Percentiles rank a stretch among this genome's conserved stretches.
phyloP scores from a whole-genome alignment of 192 early-diverging fungal species.

The Backusella luteola region DNA sequence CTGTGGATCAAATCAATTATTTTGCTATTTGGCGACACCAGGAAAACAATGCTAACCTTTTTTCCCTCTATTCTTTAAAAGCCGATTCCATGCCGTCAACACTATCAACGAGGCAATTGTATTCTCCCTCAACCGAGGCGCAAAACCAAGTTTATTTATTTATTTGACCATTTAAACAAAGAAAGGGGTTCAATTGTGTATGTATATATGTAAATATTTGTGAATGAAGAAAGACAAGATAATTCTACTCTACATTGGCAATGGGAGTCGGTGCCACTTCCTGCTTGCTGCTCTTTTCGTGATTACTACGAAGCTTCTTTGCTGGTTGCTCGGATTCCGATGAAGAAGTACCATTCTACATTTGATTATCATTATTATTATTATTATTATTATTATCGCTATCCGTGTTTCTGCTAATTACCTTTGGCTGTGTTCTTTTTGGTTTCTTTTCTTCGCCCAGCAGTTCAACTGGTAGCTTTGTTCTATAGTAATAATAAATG shows the following conservation, averaged over 20 bases:
- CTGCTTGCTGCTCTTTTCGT: not conserved
- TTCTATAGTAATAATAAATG: conserved; percentile 1
- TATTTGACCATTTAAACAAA: too few relatives aligned
- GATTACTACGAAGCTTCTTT: not conserved
- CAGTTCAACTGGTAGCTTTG: conserved; percentile 14
- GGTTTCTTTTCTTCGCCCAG: conserved; percentile 24
- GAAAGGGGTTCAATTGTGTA: too few relatives aligned
- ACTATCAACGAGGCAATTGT: too few relatives aligned
- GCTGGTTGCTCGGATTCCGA: not conserved
- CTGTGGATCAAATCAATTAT: too few relatives aligned
- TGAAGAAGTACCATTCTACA: not conserved
- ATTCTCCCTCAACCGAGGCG: too few relatives aligned
- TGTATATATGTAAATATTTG: too few relatives aligned
- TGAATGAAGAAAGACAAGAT: too few relatives aligned
- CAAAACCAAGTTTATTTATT: too few relatives aligned
- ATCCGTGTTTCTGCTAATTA: not conserved
- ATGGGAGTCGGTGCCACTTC: not conserved
- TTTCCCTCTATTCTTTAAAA: too few relatives aligned
- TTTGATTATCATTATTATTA: not conserved
- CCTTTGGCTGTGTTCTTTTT: conserved; percentile 25
- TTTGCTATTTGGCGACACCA: too few relatives aligned
- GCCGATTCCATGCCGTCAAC: too few relatives aligned
- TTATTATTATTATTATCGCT: not conserved
- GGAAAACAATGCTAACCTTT: too few relatives aligned
- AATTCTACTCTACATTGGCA: not conserved